Evolutionary conservation across 805 yeast genomes (phyloP).

Genomic region (Sungouiozyma intestinalis): DNA sequence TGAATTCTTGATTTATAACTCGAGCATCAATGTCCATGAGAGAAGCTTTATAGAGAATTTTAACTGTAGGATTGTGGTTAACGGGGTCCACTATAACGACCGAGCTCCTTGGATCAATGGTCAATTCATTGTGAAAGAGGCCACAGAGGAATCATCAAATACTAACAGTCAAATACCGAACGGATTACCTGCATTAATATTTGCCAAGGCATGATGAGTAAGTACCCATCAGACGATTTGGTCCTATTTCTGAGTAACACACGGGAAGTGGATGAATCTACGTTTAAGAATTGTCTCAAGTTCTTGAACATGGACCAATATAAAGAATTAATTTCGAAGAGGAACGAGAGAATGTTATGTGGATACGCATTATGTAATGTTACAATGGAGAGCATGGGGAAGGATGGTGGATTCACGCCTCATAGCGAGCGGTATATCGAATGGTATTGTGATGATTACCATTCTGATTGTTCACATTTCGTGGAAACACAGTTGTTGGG

Average conservation of each 20-base stretch:
- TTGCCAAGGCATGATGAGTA: constrained; percentile 3
- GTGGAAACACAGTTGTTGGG: constrained; percentile 29
- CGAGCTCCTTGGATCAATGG: constrained; percentile 29
- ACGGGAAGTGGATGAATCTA: constrained; percentile 15
- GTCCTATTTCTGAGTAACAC: no score
- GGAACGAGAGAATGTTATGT: constrained; percentile 67
- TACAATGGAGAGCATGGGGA: constrained; percentile 12
- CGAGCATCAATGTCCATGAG: constrained; percentile 73
- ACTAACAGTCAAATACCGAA: constrained; percentile 9
- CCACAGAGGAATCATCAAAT: neutral
- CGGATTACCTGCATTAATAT: constrained; percentile 18
- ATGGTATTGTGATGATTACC: constrained; percentile 70
- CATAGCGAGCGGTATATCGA: no score
- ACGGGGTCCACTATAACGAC: constrained; percentile 23
- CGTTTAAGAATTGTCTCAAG: constrained; percentile 50
- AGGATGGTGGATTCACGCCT: no score
- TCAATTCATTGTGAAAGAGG: constrained; percentile 9
- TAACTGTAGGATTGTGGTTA: constrained; percentile 51
- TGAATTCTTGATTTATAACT: constrained; percentile 70
- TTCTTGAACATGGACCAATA: constrained; percentile 60
- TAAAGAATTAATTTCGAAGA: constrained; percentile 61
- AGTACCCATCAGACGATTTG: no score
- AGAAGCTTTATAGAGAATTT: constrained; percentile 75
- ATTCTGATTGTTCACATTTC: constrained; percentile 72
- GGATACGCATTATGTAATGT: constrained; percentile 70